These are phyloP conservation scores for Candida tibetensis DNA, from an alignment of 805 yeast genomes.

Conservation along the genomic window DNA sequence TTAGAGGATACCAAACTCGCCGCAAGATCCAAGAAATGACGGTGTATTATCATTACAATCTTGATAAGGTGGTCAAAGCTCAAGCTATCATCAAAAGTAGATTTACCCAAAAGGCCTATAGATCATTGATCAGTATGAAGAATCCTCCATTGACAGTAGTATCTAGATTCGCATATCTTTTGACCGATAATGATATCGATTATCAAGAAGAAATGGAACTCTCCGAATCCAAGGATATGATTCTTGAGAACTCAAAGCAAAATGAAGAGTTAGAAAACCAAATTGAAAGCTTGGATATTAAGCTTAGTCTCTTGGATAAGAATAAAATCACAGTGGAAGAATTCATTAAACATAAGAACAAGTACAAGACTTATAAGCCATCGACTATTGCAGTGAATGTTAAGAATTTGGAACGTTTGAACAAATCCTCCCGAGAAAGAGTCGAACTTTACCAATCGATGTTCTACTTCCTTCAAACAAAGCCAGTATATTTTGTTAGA, in stretches of 20 bases:
- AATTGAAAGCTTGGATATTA: conserved; percentile 73
- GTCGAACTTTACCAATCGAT: conserved; percentile 72
- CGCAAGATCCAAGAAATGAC: conserved; percentile 26
- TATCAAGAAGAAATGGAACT: conserved; percentile 71
- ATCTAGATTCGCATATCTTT: conserved; percentile 68
- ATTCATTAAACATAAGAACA: conserved; percentile 45
- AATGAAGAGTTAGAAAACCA: conserved; percentile 73
- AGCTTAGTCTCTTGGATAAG: conserved; percentile 72
- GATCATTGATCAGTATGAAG: conserved; percentile 60
- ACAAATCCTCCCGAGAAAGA: conserved; percentile 46
- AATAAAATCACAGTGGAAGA: conserved; percentile 80
- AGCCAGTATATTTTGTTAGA: conserved; percentile 66
- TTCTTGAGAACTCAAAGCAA: conserved; percentile 63
- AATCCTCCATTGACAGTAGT: conserved; percentile 81
- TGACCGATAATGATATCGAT: conserved; percentile 71
- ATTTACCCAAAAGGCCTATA: conserved; percentile 70
- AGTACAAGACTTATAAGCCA: conserved; percentile 25
- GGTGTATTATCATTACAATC: conserved; percentile 52
- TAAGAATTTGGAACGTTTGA: conserved; percentile 29
- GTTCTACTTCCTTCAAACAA: conserved; percentile 81
- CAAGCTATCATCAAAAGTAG: conserved; percentile 73
- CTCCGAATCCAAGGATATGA: conserved; percentile 63
- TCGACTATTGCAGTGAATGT: conserved; percentile 13
- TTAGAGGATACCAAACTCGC: conserved; percentile 50
- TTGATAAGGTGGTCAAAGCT: conserved; percentile 60